These are phyloP conservation scores for Melastoma malabathricum DNA, from an alignment of 345 rosid genomes.

Conservation along the genomic window DNA sequence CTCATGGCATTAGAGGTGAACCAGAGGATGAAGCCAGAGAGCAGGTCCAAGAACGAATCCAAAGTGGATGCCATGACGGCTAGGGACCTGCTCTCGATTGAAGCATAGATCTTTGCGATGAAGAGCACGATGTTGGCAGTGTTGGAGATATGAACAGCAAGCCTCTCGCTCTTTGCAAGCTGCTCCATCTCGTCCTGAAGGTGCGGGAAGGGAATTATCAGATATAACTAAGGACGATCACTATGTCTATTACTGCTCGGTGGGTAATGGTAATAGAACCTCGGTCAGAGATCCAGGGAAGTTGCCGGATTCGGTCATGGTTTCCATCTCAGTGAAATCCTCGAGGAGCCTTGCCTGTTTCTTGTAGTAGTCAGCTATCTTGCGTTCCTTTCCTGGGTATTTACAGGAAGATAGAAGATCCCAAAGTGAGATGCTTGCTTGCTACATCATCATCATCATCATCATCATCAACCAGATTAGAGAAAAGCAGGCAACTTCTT, in stretches of 20 bases:
- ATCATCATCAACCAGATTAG: no score
- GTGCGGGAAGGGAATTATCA: no score
- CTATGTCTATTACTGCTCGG: no score
- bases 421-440: no score
- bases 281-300: conserved; percentile 43
- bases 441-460: no score
- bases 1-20: conserved; percentile 73
- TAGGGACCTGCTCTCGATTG: conserved; percentile 54
- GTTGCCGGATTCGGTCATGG: conserved; percentile 37
- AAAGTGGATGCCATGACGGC: conserved; percentile 79
- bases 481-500: background rate
- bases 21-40: conserved; percentile 80
- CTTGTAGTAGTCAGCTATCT: conserved; percentile 68
- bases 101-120: conserved; percentile 62
- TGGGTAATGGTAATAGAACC: conserved; percentile 16
- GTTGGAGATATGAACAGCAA: conserved; percentile 53
- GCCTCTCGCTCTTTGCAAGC: conserved; percentile 49
- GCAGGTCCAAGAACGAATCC: conserved; percentile 73
- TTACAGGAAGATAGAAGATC: no score
- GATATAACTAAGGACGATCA: background rate
- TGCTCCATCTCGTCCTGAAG: conserved; percentile 60
- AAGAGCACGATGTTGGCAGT: conserved; percentile 51
- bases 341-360: conserved; percentile 67
- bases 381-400: conserved; percentile 40
- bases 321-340: conserved; percentile 67